Percentiles rank a stretch among this genome's conserved stretches.
phyloP scores from a whole-genome alignment of 768 basidiomycete genomes.

The Strobilomyces dryophilus region DNA sequence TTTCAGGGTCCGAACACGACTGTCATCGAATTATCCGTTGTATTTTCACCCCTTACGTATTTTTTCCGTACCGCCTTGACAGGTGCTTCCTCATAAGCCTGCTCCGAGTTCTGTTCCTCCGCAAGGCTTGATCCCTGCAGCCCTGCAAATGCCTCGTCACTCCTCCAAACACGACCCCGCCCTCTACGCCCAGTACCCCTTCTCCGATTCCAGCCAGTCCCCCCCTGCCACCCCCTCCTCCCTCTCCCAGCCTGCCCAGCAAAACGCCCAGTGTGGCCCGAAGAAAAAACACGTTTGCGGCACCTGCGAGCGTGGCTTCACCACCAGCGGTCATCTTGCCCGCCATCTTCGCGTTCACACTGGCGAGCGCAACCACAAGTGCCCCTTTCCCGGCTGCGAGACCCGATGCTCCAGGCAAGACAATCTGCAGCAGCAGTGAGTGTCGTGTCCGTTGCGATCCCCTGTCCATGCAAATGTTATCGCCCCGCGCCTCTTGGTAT shows the following conservation, averaged over 20 bases:
- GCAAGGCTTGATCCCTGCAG: slow-evolving; percentile 25
- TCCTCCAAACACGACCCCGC: slow-evolving; percentile 24
- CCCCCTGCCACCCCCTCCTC: slow-evolving; percentile 3
- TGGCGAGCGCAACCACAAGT: slow-evolving; percentile 88
- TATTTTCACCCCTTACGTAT: slow-evolving; percentile 28
- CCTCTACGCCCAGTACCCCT: slow-evolving; percentile 17
- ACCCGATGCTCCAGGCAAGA: slow-evolving; percentile 89
- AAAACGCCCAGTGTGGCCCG: not conserved
- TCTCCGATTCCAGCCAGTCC: slow-evolving; percentile 27
- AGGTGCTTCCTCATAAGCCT: slow-evolving; percentile 33
- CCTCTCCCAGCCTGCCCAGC: not conserved
- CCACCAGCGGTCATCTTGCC: slow-evolving; percentile 85
- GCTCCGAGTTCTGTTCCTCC: slow-evolving; percentile 21
- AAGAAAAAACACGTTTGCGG: slow-evolving; percentile 57
- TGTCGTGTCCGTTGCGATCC: not conserved
- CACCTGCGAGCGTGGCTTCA: slow-evolving; percentile 75
- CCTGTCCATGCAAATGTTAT: not conserved
- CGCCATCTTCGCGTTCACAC: slow-evolving; percentile 89
- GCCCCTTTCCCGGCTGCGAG: slow-evolving; percentile 93
- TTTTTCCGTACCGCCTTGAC: slow-evolving; percentile 35
- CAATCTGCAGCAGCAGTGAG: slow-evolving; percentile 56
- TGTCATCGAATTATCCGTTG: slow-evolving; percentile 22
- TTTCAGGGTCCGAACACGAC: slow-evolving; percentile 31
- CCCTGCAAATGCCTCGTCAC: slow-evolving; percentile 34
- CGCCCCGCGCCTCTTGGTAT: not conserved